Evolutionary conservation across 2,329 filamentous ascomycete species (phyloP).

Genomic region (Didymella pinodella): DNA sequence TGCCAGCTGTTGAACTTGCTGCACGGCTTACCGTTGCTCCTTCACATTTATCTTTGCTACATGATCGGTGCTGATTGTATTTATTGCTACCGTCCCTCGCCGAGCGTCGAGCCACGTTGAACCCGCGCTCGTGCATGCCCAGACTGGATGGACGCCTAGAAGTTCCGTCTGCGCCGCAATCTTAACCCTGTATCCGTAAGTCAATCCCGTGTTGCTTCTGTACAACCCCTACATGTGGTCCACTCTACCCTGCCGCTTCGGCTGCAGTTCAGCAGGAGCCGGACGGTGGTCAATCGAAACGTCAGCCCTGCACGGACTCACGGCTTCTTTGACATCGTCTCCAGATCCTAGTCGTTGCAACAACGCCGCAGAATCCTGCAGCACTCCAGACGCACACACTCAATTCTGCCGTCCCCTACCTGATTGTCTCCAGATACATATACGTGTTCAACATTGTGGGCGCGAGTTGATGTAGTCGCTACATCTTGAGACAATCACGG

Average conservation of each 20-base stretch:
- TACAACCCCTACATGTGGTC: slow-evolving; percentile 27
- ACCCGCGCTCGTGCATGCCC: slow-evolving; percentile 34
- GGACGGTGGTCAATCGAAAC: slow-evolving; percentile 45
- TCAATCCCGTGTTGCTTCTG: slow-evolving; percentile 36
- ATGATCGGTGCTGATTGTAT: slow-evolving; percentile 40
- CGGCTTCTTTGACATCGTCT: slow-evolving; percentile 45
- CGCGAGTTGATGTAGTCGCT: slow-evolving; percentile 44
- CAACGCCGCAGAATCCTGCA: slow-evolving; percentile 44
- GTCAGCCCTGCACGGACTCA: slow-evolving; percentile 52
- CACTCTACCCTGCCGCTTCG: slow-evolving; percentile 43
- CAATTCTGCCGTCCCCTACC: slow-evolving; percentile 41
- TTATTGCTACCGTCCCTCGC: slow-evolving; percentile 45
- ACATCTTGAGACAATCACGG: slow-evolving; percentile 38
- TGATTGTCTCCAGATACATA: slow-evolving; percentile 40
- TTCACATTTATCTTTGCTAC: slow-evolving; percentile 31
- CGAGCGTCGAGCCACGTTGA: slow-evolving; percentile 32
- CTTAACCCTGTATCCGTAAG: slow-evolving; percentile 42
- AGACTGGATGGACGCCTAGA: slow-evolving; percentile 35
- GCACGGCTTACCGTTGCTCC: slow-evolving; percentile 39
- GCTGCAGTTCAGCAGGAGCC: slow-evolving; percentile 46
- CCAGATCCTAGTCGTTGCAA: slow-evolving; percentile 47
- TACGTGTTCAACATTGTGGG: slow-evolving; percentile 43
- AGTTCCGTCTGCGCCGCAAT: slow-evolving; percentile 43
- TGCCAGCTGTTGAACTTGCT: slow-evolving; percentile 36
- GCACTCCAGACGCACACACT: slow-evolving; percentile 46